phyloP scores from a whole-genome alignment of 208 protist genomes.

The Trypanosomatidae sp. region DNA sequence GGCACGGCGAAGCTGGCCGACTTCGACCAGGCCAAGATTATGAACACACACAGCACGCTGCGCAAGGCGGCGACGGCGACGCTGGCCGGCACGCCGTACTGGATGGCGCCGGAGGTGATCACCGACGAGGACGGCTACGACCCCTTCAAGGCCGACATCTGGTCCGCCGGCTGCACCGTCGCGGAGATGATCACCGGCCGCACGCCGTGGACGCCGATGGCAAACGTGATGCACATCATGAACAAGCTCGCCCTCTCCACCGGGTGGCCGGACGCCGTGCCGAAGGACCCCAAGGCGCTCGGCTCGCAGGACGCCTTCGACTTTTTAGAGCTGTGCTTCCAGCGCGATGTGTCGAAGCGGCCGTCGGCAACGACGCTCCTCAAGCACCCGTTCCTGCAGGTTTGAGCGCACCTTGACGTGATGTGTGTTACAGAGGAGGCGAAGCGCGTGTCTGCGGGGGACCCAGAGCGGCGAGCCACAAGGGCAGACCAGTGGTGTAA shows the following conservation, averaged over 20 bases:
- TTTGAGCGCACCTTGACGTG: too few relatives aligned
- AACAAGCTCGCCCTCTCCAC: slow-evolving; percentile 88
- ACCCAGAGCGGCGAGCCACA: too few relatives aligned
- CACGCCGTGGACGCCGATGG: slow-evolving; percentile 79
- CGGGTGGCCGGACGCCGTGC: slow-evolving; percentile 89
- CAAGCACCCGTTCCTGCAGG: too few relatives aligned
- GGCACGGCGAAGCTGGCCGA: slow-evolving; percentile 97
- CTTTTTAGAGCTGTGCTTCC: slow-evolving; percentile 90
- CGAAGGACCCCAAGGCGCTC: slow-evolving; percentile 68
- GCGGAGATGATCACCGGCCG: slow-evolving; percentile 91
- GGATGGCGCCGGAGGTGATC: slow-evolving; percentile 93
- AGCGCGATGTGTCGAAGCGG: slow-evolving; percentile 72
- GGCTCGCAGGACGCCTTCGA: slow-evolving; percentile 78
- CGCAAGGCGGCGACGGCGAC: slow-evolving; percentile 88
- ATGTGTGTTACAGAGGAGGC: too few relatives aligned
- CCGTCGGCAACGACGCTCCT: slow-evolving; percentile 67
- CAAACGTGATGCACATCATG: slow-evolving; percentile 93
- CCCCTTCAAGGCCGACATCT: slow-evolving; percentile 91
- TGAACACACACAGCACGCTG: slow-evolving; percentile 87
- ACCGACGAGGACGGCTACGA: slow-evolving; percentile 91
- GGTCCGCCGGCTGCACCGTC: slow-evolving; percentile 90
- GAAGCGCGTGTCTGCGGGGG: too few relatives aligned
- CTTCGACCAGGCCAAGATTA: slow-evolving; percentile 96
- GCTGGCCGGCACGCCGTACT: slow-evolving; percentile 87
- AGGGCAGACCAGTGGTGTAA: too few relatives aligned